Evolutionary conservation across 208 protist species (phyloP).

Genomic region (Leishmania arabica): DNA sequence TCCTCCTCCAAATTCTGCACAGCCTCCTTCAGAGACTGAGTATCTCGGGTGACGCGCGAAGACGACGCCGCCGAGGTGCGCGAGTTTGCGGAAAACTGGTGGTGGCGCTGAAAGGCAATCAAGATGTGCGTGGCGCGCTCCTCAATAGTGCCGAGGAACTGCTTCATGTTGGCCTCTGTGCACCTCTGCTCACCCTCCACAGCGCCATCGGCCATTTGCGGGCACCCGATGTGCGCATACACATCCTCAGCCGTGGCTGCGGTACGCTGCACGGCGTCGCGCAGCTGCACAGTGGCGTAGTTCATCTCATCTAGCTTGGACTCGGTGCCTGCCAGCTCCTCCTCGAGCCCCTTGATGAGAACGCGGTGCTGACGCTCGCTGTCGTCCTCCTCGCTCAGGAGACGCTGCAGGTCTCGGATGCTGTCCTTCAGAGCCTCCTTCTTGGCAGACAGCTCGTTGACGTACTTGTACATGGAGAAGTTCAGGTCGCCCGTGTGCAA

Average conservation of each 20-base stretch:
- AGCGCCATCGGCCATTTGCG: conserved; percentile 22
- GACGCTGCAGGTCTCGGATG: conserved; percentile 75
- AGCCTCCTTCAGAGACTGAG: conserved; percentile 10
- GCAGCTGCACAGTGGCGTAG: conserved; percentile 45
- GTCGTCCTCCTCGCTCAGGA: conserved; percentile 85
- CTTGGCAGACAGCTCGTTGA: conserved; percentile 94
- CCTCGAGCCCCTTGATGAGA: conserved; percentile 90
- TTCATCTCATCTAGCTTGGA: conserved; percentile 72
- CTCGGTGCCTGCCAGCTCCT: conserved; percentile 88
- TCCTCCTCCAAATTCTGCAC: conserved; percentile 18
- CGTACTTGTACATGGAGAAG: conserved; percentile 97
- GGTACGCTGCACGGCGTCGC: conserved; percentile 64
- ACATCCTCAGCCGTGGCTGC: conserved; percentile 79
- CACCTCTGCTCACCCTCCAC: conserved; percentile 43
- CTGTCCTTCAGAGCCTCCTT: conserved; percentile 90
- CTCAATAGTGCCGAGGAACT: conserved; percentile 92
- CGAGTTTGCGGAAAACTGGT: conserved; percentile 17
- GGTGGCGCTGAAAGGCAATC: conserved; percentile 62
- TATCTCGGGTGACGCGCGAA: conserved; percentile 10
- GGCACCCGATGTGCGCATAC: conserved; percentile 75
- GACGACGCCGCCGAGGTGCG: conserved; percentile 9
- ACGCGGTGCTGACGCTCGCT: conserved; percentile 69
- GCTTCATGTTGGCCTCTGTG: conserved; percentile 89
- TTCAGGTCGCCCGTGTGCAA: conserved; percentile 92
- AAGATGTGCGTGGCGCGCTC: conserved; percentile 85